Evolutionary conservation across 1,139 yeast species (phyloP).

Genomic region (Tardiomyces depauwii): DNA sequence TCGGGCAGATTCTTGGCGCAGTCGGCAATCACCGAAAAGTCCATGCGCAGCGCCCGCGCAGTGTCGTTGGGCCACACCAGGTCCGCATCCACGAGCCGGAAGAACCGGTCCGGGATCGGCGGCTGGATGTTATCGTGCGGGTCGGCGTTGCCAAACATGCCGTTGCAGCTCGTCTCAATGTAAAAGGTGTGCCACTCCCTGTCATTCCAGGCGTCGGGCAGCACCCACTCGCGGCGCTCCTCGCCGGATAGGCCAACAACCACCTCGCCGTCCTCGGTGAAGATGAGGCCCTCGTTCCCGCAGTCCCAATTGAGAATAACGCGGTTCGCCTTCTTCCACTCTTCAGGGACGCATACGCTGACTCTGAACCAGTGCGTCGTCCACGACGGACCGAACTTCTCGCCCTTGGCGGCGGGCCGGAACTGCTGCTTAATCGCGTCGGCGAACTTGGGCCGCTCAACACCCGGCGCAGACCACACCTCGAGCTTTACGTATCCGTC

Average conservation of each 20-base stretch:
- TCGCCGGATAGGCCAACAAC: slow-evolving; percentile 81
- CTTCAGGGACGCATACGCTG: slow-evolving; percentile 46
- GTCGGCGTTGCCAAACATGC: slow-evolving; percentile 78
- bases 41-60: slow-evolving; percentile 67
- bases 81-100: slow-evolving; percentile 58
- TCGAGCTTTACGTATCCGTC: slow-evolving; percentile 36
- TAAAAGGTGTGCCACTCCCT: slow-evolving; percentile 45
- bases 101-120: slow-evolving; percentile 58
- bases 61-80: slow-evolving; percentile 69
- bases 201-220: slow-evolving; percentile 45
- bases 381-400: slow-evolving; percentile 92
- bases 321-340: slow-evolving; percentile 33
- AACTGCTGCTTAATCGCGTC: slow-evolving; percentile 52
- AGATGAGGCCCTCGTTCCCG: slow-evolving; percentile 74
- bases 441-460: slow-evolving; percentile 58
- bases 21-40: slow-evolving; percentile 82
- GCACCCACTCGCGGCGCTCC: slow-evolving; percentile 61
- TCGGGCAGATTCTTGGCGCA: slow-evolving; percentile 80
- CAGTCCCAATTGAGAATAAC: slow-evolving; percentile 80
- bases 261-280: slow-evolving; percentile 54
- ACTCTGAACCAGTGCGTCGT: slow-evolving; percentile 90
- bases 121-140: slow-evolving; percentile 25
- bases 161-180: slow-evolving; percentile 86
- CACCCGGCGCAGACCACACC: slow-evolving; percentile 56
- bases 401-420: slow-evolving; percentile 54